These are phyloP conservation scores for Phialocephala subalpina DNA, from an alignment of 2,329 filamentous ascomycete genomes.

Conservation along the genomic window DNA sequence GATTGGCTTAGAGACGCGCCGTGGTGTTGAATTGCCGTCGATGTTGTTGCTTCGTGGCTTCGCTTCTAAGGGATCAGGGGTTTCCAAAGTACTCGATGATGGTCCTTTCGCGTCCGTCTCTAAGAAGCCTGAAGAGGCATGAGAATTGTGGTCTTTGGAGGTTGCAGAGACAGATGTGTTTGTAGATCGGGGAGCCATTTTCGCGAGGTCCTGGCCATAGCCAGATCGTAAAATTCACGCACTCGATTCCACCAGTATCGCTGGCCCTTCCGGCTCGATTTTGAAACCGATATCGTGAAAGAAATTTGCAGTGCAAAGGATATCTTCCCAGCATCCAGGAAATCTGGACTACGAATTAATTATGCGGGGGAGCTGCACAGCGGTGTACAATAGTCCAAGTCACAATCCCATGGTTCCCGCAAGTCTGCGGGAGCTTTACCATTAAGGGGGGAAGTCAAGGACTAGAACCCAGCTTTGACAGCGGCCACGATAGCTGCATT, in stretches of 20 bases:
- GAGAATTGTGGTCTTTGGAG: neutral
- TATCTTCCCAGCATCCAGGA: neutral
- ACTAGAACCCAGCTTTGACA: slow-evolving; percentile 25
- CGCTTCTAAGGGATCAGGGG: neutral
- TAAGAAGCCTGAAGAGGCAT: neutral
- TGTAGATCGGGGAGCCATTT: neutral
- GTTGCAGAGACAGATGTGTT: neutral
- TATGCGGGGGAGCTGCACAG: neutral
- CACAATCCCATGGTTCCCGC: neutral
- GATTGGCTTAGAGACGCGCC: neutral
- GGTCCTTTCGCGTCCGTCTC: neutral
- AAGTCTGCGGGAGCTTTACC: slow-evolving; percentile 9
- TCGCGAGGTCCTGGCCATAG: neutral
- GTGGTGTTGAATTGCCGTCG: neutral
- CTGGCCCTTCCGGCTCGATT: neutral
- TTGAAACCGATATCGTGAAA: neutral
- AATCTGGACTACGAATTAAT: neutral
- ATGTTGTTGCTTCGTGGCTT: neutral
- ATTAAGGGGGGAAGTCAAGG: neutral
- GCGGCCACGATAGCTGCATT: slow-evolving; percentile 43
- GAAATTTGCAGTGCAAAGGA: neutral
- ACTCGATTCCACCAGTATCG: neutral
- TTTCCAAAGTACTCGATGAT: neutral
- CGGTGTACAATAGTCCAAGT: neutral
- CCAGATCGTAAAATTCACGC: neutral